Evolutionary conservation across 2,329 filamentous ascomycete species (phyloP), one percentile per base, ranked within the genome.

Genomic region (Didymella keratinophila): DNA sequence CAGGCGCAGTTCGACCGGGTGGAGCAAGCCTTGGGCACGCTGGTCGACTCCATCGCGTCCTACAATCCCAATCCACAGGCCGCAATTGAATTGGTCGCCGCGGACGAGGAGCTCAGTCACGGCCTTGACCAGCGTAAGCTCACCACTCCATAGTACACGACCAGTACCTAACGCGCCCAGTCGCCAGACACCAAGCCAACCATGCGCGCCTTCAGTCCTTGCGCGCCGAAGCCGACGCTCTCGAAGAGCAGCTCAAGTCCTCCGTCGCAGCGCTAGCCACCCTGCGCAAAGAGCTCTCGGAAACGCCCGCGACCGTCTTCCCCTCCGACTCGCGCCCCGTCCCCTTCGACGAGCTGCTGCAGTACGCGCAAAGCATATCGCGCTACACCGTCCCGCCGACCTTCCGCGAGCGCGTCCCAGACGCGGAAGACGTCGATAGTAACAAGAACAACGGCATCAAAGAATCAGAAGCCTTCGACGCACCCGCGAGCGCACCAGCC

Each of bases 11-110:
- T 81, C 60, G 73, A 79, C 64, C 77, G 80, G 59, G 71, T 83
- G 42, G 80, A 83, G 56, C 72, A 74, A 51, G 79, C 79, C 5
- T 80, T 96, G 20, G 83, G 85, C 12, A 86, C 81, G 27, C 81
- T 96, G 32, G 88, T 93, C 66, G 90, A 93, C 73, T 93, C 91
- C 0, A 89, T 96, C 62, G 84, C 90, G 6, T 90, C 92, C 64
- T 94, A 93, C 78, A 92, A 93, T 69, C 91, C 92, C 0, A 91
- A 89, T 7, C 80, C 85, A 4, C 77, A 82, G 34, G 86, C 88
- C 25, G 90, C 89, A 6, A 80, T 85, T 56, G 89, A 93, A 63
- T 86, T 96, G 10, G 81, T 90, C 18, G 80, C 82, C 8, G 91
- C 91, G 23, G 90, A 96, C 71, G 80, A 83, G 41, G 86, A 89